Percentiles rank a stretch among this genome's conserved stretches.
Conservation (phyloP, 495 filamentous ascomycete species). For the Evansstolkia leycettana region DNA sequence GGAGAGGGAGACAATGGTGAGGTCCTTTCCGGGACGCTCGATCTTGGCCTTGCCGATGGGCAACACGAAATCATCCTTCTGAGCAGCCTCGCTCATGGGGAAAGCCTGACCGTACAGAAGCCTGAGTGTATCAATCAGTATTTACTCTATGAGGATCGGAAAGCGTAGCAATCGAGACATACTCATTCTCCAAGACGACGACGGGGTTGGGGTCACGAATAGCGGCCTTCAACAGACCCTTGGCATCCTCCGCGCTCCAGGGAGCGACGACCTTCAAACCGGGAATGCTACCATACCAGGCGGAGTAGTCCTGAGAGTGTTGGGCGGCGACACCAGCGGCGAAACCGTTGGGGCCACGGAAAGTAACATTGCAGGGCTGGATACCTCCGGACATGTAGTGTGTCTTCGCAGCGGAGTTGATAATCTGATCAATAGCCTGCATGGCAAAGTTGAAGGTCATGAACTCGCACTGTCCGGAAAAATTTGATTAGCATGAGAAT, state of each 20-base stretch:
- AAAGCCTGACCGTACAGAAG: slow-evolving; percentile 88
- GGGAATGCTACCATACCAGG: slow-evolving; percentile 97
- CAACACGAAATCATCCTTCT: slow-evolving; percentile 89
- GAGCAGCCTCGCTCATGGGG: slow-evolving; percentile 91
- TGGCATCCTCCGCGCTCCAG: slow-evolving; percentile 95
- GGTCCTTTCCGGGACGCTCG: slow-evolving; percentile 87
- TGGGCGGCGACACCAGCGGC: slow-evolving; percentile 91
- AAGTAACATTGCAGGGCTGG: slow-evolving; percentile 98
- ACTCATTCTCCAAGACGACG: slow-evolving; percentile 92
- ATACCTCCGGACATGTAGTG: slow-evolving; percentile 99
- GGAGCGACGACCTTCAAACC: slow-evolving; percentile 93
- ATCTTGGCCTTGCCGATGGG: slow-evolving; percentile 98
- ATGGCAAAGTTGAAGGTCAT: slow-evolving; percentile 99
- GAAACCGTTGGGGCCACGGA: slow-evolving; percentile 97
- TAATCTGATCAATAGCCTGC: slow-evolving; percentile 99
- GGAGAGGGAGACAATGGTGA: slow-evolving; percentile 89
- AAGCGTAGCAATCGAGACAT: slow-evolving; percentile 13
- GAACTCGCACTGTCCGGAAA: slow-evolving; percentile 76
- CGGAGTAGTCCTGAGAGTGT: slow-evolving; percentile 96
- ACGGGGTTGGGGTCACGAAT: slow-evolving; percentile 98
- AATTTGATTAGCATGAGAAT: slow-evolving; percentile 3
- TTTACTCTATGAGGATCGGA: background rate
- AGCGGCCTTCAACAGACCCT: slow-evolving; percentile 93
- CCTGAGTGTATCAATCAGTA: slow-evolving; percentile 21
- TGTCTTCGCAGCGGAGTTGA: slow-evolving; percentile 98